A percentile compares a stretch with the other conserved stretches of the same genome.
These are phyloP conservation scores for Rhypophila decipiens DNA, from an alignment of 495 filamentous ascomycete species.

Conservation along the genomic window DNA sequence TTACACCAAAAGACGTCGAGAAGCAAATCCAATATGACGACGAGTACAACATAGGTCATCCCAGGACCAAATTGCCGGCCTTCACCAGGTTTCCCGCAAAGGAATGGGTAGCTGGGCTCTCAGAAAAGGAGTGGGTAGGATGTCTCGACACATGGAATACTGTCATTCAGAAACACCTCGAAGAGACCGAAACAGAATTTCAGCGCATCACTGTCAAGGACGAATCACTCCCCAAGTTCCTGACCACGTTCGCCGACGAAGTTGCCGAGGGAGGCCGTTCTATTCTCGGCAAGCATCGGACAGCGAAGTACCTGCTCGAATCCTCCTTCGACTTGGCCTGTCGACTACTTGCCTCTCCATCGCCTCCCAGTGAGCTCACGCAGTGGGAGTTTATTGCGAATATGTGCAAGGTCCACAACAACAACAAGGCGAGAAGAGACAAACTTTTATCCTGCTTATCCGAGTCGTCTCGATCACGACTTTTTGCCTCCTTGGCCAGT, in stretches of 20 bases:
- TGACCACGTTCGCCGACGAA: constrained; percentile 56
- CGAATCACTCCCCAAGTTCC: constrained; percentile 50
- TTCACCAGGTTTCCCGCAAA: constrained; percentile 70
- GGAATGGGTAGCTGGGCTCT: constrained; percentile 59
- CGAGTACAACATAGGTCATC: too few species aligned
- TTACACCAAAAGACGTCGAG: too few species aligned
- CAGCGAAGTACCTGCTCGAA: constrained; percentile 51
- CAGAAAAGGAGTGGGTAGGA: constrained; percentile 73
- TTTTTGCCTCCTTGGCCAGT: constrained; percentile 27
- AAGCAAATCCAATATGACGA: too few species aligned
- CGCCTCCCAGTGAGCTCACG: constrained; percentile 40
- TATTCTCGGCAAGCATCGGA: constrained; percentile 35
- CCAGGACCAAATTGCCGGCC: too few species aligned
- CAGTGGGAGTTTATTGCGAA: constrained; percentile 54
- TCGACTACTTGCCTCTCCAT: constrained; percentile 36
- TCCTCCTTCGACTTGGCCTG: constrained; percentile 55
- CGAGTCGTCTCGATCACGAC: constrained; percentile 21
- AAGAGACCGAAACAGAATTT: constrained; percentile 50
- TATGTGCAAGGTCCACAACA: constrained; percentile 49
- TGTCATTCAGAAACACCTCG: constrained; percentile 57
- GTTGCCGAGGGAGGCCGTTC: constrained; percentile 30
- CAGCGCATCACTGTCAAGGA: constrained; percentile 42
- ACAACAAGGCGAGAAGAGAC: constrained; percentile 37
- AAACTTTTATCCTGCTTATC: constrained; percentile 25
- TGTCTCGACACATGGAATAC: constrained; percentile 73